A percentile compares a stretch with the other conserved stretches of the same genome.
phyloP scores from a whole-genome alignment of 345 rosid species.

The Hevea brasiliensis region DNA sequence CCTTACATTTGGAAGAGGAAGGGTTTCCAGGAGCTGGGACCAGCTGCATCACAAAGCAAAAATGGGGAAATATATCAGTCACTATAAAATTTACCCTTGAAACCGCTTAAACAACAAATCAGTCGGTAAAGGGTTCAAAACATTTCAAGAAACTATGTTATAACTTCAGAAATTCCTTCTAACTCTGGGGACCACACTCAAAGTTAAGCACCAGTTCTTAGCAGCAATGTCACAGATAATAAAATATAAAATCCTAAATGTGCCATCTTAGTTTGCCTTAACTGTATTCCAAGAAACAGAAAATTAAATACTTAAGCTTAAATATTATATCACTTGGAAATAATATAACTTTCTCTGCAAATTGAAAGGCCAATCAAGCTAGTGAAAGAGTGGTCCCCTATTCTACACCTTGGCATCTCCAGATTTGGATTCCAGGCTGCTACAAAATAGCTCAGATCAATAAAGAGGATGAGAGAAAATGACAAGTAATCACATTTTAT shows the following conservation, averaged over 20 bases:
- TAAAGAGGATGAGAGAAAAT: slow-evolving; percentile 6
- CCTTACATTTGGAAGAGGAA: slow-evolving; percentile 72
- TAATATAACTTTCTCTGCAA: slow-evolving; percentile 11
- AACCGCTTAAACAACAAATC: slow-evolving; percentile 12
- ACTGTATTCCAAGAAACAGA: slow-evolving; percentile 12
- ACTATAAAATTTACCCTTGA: neutral
- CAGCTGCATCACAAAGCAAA: slow-evolving; percentile 51
- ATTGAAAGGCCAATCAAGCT: slow-evolving; percentile 26
- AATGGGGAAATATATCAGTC: slow-evolving; percentile 15
- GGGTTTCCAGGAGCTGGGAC: slow-evolving; percentile 65
- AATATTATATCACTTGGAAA: slow-evolving; percentile 12
- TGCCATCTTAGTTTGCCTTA: slow-evolving; percentile 13
- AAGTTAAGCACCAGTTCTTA: slow-evolving; percentile 10
- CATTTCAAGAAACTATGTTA: slow-evolving; percentile 7
- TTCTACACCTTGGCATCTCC: slow-evolving; percentile 13
- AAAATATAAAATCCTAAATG: slow-evolving; percentile 10
- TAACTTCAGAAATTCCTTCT: slow-evolving; percentile 9
- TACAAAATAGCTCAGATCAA: slow-evolving; percentile 19
- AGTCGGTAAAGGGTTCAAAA: neutral
- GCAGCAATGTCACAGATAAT: slow-evolving; percentile 13
- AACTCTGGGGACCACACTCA: slow-evolving; percentile 28
- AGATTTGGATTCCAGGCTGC: slow-evolving; percentile 3
- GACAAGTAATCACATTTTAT: neutral
- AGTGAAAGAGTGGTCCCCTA: slow-evolving; percentile 33
- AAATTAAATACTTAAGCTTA: slow-evolving; percentile 4